Base-by-base conservation (phyloP, 1,284 basidiomycete species). In the Bjerkandera adusta region DNA sequence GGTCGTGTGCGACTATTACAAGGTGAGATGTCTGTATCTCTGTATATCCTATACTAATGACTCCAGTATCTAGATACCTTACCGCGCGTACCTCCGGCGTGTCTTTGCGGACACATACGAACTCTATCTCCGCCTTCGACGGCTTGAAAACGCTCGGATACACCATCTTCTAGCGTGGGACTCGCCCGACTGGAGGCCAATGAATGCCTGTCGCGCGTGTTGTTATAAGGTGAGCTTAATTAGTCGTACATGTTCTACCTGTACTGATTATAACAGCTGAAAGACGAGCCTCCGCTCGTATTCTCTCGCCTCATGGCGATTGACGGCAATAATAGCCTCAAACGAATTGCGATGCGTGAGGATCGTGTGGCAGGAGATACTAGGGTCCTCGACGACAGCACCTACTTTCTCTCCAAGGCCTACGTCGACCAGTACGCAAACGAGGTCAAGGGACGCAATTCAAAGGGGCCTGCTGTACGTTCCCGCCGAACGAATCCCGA, bases 291-390 rank as follows among this genome's bases (percentile, higher is more conserved):
- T 1, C 43, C 48, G 1, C 45, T 64, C 1, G 3, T 37, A 4
- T 60, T 57, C 27, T 38, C 45, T 0, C 47, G 62, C 0, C 49
- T 68, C 5, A 40, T 51, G 5, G 50, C 56, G 4, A 55, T 68
- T 36, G 68, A 70, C 46, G 68, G 67, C 5, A 69, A 69, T 45
- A 63, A 64, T 36, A 68, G 63, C 0, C 53, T 69, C 4, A 68
- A 68, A 50, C 52, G 66, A 0, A 49, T 67, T 7, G 52, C 39
- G 0, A 22, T 43, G 0, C n/a, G 42, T 1, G 51, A 43, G 0
- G 32, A 38, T 11, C 52, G 55, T 3, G n/a, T 27, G 1, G 44
- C 35, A 0, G 57, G 49, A 1, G 58, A 64, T 36, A 57, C 35
- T 3, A 50, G 49, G 7, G 26, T 15, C 4, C 57, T 53, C 45